A percentile compares a stretch with the other conserved stretches of the same genome.
phyloP scores from a whole-genome alignment of 2,329 filamentous ascomycete genomes.

The Ceratocystis lukuohia region DNA sequence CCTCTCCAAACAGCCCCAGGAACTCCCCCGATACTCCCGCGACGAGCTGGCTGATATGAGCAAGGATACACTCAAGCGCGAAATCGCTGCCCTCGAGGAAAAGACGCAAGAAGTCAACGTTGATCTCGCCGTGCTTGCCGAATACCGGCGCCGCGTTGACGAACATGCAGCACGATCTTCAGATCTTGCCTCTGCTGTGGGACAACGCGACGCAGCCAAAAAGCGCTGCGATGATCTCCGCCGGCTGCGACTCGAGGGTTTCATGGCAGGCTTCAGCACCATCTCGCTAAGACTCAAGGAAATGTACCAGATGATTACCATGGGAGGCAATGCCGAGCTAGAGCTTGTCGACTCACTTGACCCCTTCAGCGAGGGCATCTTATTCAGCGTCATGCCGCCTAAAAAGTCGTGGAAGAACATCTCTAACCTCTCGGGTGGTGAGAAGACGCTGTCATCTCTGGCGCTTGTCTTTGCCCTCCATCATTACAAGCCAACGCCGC shows the following conservation, averaged over 20 bases:
- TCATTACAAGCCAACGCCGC: slow-evolving; percentile 91
- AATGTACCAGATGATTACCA: slow-evolving; percentile 99
- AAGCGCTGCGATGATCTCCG: slow-evolving; percentile 85
- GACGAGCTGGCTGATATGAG: slow-evolving; percentile 56
- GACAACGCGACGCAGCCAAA: slow-evolving; percentile 73
- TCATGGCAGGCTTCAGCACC: slow-evolving; percentile 93
- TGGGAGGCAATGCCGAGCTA: slow-evolving; percentile 95
- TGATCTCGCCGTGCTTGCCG: slow-evolving; percentile 75
- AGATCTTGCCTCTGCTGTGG: slow-evolving; percentile 67
- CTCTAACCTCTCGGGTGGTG: slow-evolving; percentile 83
- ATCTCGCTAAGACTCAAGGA: slow-evolving; percentile 94
- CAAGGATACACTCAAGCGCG: slow-evolving; percentile 46
- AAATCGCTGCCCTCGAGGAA: slow-evolving; percentile 50
- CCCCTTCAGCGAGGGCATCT: slow-evolving; percentile 89
- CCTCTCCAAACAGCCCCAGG: slow-evolving; percentile 31
- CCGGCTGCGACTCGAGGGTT: slow-evolving; percentile 78
- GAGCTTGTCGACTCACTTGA: slow-evolving; percentile 94
- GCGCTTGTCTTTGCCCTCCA: slow-evolving; percentile 96
- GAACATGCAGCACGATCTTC: slow-evolving; percentile 71
- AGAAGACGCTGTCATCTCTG: slow-evolving; percentile 89
- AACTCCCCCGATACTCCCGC: slow-evolving; percentile 64
- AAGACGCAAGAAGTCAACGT: slow-evolving; percentile 74
- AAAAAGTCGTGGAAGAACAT: slow-evolving; percentile 99
- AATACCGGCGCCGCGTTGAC: slow-evolving; percentile 75
- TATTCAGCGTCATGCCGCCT: slow-evolving; percentile 97